phyloP scores from a whole-genome alignment of 352 stramenopile species.

The Phytophthora capsici region DNA sequence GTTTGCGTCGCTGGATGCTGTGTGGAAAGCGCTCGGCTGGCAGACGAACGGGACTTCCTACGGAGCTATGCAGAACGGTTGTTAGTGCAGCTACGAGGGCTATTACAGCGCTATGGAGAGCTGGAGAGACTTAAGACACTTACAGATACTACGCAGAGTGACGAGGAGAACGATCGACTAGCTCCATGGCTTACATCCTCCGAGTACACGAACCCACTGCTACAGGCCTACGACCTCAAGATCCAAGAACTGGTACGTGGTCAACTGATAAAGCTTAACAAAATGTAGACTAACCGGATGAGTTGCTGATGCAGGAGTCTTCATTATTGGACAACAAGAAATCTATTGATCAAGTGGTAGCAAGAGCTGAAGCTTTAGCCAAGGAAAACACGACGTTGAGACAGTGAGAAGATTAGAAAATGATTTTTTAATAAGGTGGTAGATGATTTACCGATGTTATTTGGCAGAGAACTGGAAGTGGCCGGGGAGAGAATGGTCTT shows the following conservation, averaged over 20 bases:
- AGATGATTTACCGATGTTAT: background rate
- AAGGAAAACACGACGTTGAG: conserved; percentile 74
- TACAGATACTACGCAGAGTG: conserved; percentile 38
- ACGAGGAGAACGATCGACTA: conserved; percentile 20
- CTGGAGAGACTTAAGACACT: conserved; percentile 73
- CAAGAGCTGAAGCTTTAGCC: conserved; percentile 53
- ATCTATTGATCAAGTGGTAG: conserved; percentile 56
- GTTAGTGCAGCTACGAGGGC: conserved; percentile 58
- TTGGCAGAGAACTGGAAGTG: conserved; percentile 62
- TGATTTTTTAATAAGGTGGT: background rate
- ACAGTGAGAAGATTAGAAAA: conserved; percentile 43
- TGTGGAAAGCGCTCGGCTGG: conserved; percentile 50
- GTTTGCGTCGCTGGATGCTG: conserved; percentile 35
- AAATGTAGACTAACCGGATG: background rate
- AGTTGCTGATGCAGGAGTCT: conserved; percentile 40
- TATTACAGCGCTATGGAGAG: conserved; percentile 76
- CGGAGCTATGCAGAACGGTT: conserved; percentile 71
- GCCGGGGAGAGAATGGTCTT: conserved; percentile 64
- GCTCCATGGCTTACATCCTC: conserved; percentile 75
- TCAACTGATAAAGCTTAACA: background rate
- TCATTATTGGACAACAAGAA: conserved; percentile 65
- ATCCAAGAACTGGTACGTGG: conserved; percentile 71
- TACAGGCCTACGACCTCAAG: conserved; percentile 81
- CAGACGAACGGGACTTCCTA: conserved; percentile 73
- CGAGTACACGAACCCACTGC: conserved; percentile 75